phyloP scores from a whole-genome alignment of 31 red algal species.

The Asparagopsis taxiformis region DNA sequence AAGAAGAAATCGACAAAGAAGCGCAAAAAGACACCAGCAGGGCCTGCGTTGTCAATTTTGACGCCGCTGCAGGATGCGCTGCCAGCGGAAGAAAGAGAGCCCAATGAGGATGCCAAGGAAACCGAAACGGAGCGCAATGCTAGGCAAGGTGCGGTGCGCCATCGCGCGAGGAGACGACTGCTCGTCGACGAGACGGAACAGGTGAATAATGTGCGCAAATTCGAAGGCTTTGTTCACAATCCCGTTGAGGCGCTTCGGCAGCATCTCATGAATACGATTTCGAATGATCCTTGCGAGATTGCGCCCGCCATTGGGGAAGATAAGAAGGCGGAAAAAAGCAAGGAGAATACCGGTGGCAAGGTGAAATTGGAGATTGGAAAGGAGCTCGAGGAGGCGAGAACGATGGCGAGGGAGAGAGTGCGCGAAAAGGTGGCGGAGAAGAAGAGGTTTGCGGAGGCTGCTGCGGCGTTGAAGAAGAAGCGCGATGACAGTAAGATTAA shows the following conservation, averaged over 20 bases:
- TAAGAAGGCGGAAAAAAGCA: slow-evolving; percentile 1
- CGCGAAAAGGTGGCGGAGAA: too few species aligned
- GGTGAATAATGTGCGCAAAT: slow-evolving; percentile 2
- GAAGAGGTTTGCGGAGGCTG: too few species aligned
- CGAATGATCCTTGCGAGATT: slow-evolving; percentile 5
- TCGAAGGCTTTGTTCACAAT: slow-evolving; percentile 7
- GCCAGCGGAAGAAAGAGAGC: background rate
- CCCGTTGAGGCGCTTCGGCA: slow-evolving; percentile 22
- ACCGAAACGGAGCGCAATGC: background rate
- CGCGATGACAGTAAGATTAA: too few species aligned
- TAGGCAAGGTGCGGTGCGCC: background rate
- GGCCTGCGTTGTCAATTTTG: too few species aligned
- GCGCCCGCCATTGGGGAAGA: background rate
- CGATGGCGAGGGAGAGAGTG: too few species aligned
- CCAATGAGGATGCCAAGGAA: background rate
- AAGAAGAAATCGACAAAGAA: too few species aligned
- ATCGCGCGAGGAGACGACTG: background rate
- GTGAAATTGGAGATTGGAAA: background rate
- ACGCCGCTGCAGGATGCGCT: too few species aligned
- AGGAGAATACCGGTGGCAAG: background rate
- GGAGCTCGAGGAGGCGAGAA: background rate
- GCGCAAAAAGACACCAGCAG: too few species aligned
- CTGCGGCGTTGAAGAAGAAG: too few species aligned
- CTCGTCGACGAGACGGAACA: slow-evolving; percentile 10
- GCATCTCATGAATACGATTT: slow-evolving; percentile 19